Percentiles rank a stretch among this genome's conserved stretches.
Evolutionary conservation across 805 yeast genomes (phyloP).

Genomic region (Candida sphagnicola): DNA sequence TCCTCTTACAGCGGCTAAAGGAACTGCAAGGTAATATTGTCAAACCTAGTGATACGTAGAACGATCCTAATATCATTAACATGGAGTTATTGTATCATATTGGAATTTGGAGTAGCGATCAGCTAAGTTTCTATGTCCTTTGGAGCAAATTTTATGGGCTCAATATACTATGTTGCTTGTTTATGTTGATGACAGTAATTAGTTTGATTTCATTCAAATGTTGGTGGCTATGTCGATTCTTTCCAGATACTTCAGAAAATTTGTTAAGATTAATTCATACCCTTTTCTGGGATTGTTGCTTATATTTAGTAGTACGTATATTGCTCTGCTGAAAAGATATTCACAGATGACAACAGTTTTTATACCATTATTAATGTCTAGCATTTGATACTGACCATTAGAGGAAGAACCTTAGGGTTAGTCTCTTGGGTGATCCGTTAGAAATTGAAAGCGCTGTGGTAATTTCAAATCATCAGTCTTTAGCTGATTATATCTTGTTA

Average conservation of each 20-base stretch:
- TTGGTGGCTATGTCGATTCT: background rate
- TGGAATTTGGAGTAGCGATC: background rate
- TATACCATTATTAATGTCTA: slow-evolving; percentile 5
- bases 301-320: slow-evolving; percentile 25
- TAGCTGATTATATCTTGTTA: slow-evolving; percentile 61
- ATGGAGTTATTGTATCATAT: slow-evolving; percentile 4
- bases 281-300: slow-evolving; percentile 26
- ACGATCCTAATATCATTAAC: no score
- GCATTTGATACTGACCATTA: slow-evolving; percentile 5
- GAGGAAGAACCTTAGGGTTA: slow-evolving; percentile 19
- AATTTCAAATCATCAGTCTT: slow-evolving; percentile 63
- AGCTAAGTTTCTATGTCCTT: background rate
- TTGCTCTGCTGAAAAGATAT: background rate
- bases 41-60: no score
- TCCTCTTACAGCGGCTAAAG: background rate
- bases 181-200: background rate
- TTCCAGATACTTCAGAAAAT: slow-evolving; percentile 4
- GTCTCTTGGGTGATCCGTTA: slow-evolving; percentile 40
- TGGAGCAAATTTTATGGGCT: slow-evolving; percentile 1
- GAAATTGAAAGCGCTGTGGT: slow-evolving; percentile 32
- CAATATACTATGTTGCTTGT: background rate
- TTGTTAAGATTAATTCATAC: slow-evolving; percentile 4
- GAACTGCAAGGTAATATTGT: no score
- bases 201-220: slow-evolving; percentile 1
- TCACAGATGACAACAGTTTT: background rate